Conservation (phyloP, 768 basidiomycete species). For the Brasilioporus rufonigricans region DNA sequence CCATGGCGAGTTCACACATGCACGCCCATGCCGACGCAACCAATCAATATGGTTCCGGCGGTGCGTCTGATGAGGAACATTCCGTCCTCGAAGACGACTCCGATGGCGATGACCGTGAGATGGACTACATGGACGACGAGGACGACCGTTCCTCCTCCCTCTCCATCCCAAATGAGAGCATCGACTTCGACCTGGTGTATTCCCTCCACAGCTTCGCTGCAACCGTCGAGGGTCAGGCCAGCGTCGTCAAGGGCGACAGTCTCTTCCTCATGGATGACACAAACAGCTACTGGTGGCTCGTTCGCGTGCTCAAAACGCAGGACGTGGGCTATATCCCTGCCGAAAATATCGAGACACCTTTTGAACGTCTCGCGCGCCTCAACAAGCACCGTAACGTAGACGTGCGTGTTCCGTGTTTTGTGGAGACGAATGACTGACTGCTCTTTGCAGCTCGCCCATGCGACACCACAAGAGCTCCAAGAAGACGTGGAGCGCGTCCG, state of each 20-base stretch:
- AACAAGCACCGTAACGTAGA: conserved; percentile 98
- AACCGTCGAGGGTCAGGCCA: conserved; percentile 97
- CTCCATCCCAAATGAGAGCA: conserved; percentile 87
- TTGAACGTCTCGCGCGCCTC: conserved; percentile 89
- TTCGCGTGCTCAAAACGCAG: conserved; percentile 96
- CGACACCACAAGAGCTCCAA: conserved; percentile 52
- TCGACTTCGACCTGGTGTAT: conserved; percentile 91
- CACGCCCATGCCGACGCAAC: conserved; percentile 49
- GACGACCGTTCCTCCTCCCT: conserved; percentile 79
- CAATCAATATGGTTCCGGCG: conserved; percentile 33
- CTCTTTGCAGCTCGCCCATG: conserved; percentile 29
- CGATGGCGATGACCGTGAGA: conserved; percentile 65
- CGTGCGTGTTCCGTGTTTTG: conserved; percentile 46
- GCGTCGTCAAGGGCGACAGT: conserved; percentile 97
- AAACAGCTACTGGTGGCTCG: conserved; percentile 99
- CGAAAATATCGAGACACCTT: conserved; percentile 98
- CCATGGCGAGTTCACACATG: conserved; percentile 43
- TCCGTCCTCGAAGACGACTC: conserved; percentile 87
- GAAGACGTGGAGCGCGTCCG: conserved; percentile 57
- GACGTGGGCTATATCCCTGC: conserved; percentile 99
- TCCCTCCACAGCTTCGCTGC: conserved; percentile 96
- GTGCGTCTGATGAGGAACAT: conserved; percentile 70
- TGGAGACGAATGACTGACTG: neutral
- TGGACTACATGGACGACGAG: conserved; percentile 69
- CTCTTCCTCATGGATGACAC: conserved; percentile 96